Evolutionary conservation across 208 protist species (phyloP), one percentile per base, ranked within the genome.

Genomic region (Trypanosoma rangeli): DNA sequence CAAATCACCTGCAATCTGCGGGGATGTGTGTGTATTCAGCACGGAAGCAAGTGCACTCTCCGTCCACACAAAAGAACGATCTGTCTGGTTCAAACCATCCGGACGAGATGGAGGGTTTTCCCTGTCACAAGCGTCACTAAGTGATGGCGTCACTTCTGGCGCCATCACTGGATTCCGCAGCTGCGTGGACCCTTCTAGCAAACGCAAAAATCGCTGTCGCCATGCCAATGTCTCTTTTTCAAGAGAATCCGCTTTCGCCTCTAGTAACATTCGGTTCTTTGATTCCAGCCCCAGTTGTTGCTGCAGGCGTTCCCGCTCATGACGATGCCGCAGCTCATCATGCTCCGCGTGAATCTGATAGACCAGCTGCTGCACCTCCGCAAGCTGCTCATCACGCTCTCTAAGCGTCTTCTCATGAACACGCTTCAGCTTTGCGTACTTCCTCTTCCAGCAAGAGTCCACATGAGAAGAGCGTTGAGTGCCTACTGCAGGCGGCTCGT

Each of bases 281-380:
- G 53, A 33, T 42, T 70, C 73, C 12, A 61, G 35, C 12, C 67
- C 75, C 57, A 67, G 37, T 65, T 74, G 20, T 35, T 64, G 68
- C 24, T 66, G 44, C n/a, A 57, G 61, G 15, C 35, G 22, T 12
- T 72, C 29, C 15, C 49, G 39, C 50, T 71, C 71, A 57, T 75
- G 66, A 18, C 53, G 54, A 52, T 81, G 76, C 18, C 33, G 59
- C 37, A 64, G 48, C 26, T 69, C 61, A 58, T 88, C 83, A 26
- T 88, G 80, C 61, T 88, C 83, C 63, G 73, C 78, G 56, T 64
- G 66, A 39, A 88, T 85, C 61, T 64, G 57, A 71, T 77, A 73
- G n/a, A 88, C 80, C 24, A 88, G 39, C 10, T 78, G 61, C 49
- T 83, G 79, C 35, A 88, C 83, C 56, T 85, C 80, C 15, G 60